These are phyloP conservation scores for Daldinia loculata DNA, from an alignment of 495 filamentous ascomycete species.

Conservation along the genomic window DNA sequence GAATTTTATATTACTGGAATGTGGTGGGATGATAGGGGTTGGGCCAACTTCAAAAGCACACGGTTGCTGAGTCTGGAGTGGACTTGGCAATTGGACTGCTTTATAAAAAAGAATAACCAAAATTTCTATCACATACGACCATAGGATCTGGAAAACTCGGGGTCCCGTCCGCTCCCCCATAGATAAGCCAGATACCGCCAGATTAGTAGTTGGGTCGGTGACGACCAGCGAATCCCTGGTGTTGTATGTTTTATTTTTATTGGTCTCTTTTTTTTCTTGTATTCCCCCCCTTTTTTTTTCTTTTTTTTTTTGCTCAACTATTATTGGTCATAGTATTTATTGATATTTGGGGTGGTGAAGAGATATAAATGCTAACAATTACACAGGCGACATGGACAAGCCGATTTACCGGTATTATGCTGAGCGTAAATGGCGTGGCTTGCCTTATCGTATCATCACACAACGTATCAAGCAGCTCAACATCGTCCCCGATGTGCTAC, in stretches of 20 bases:
- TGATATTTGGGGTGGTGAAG: background rate
- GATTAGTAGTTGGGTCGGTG: conserved; percentile 61
- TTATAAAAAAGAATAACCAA: conserved; percentile 20
- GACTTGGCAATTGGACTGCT: background rate
- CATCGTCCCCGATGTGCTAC: conserved; percentile 92
- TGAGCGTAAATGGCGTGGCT: conserved; percentile 79
- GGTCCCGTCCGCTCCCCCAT: conserved; percentile 62
- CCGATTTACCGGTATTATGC: conserved; percentile 95
- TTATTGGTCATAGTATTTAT: background rate
- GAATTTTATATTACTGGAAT: background rate
- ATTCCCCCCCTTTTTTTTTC: no score
- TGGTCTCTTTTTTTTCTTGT: conserved; percentile 14
- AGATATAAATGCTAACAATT: conserved; percentile 31
- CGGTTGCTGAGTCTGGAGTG: conserved; percentile 1
- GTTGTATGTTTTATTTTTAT: conserved; percentile 51
- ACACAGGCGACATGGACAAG: conserved; percentile 88
- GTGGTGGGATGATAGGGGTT: conserved; percentile 3
- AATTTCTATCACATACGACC: conserved; percentile 51
- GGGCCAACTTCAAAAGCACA: background rate
- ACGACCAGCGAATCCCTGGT: conserved; percentile 59
- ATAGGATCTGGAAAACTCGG: conserved; percentile 56
- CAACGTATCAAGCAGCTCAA: conserved; percentile 91
- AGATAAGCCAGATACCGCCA: conserved; percentile 51
- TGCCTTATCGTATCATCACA: conserved; percentile 76
- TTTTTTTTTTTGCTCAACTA: background rate